Evolutionary conservation across 495 filamentous ascomycete species (phyloP), one percentile per base, ranked within the genome.

Genomic region (Penicillium angulare): DNA sequence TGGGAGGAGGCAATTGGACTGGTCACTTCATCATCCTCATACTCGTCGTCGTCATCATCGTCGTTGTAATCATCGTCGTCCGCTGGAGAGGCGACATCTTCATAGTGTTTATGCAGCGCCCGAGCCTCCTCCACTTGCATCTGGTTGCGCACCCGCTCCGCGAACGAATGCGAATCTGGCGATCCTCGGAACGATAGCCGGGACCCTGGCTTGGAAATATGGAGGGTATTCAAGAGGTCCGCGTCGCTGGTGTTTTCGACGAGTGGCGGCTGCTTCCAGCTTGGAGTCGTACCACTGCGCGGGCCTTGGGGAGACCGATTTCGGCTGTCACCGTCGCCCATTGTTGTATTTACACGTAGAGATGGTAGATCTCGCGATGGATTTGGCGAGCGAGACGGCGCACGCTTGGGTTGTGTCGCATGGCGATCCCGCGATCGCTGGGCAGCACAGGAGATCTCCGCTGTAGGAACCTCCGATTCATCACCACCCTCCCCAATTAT

Each of bases 401-500:
- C 32, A 20, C 56, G 53, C 6, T 27, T 49, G 9, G 47, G 35
- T 23, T 53, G 38, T 2, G 47, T 21, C 3, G 48, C 43, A 17
- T 43, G 45, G 43, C 49, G 60, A 1, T 72, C 72, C 49, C 63
- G 74, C 15, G 72, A 59, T 42, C 71, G 71, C 56, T 76, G 75
- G 43, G 75, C 75, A 41, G 57, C 66, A 57, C 68, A 74, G 0
- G 80, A 81, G 15, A 95, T 84, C 57, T 92, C 88, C 16, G 81
- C 73, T 0, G 83, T 79, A 5, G 87, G 86, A 3, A 71, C 66
- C 31, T 87, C 84, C 34, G 85, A 82, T 53, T 95, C 90, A 66
- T 95, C 90, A 12, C 91, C 91, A 18, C 91, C 91, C 59, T 88
- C 82, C 20, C 91, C 91, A 65, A 96, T 95, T 42, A 95, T 61